These are phyloP conservation scores for Gossypium herbaceum DNA, from an alignment of 345 rosid genomes.

Conservation along the genomic window DNA sequence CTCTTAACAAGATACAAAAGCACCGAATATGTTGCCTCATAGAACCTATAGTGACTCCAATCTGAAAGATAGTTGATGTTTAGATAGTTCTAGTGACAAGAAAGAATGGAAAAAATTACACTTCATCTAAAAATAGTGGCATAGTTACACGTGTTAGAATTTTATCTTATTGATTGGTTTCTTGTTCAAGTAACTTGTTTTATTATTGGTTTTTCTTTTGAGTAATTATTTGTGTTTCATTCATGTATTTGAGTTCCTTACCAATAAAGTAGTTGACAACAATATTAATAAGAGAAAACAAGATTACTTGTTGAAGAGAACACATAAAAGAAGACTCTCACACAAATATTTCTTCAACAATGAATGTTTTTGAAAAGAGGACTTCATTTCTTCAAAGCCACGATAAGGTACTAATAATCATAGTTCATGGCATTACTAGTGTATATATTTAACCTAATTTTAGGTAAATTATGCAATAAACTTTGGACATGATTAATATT, in stretches of 20 bases:
- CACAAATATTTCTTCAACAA: slow-evolving; percentile 27
- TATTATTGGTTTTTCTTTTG: too few relatives aligned
- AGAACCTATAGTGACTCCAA: slow-evolving; percentile 42
- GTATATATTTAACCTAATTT: too few relatives aligned
- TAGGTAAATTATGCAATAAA: slow-evolving; percentile 8
- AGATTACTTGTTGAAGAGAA: slow-evolving; percentile 57
- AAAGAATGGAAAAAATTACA: slow-evolving; percentile 54
- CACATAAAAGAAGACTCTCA: slow-evolving; percentile 58
- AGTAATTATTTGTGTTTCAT: too few relatives aligned
- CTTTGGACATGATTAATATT: too few relatives aligned
- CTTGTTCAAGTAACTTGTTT: too few relatives aligned
- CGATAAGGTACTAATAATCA: slow-evolving; percentile 59
- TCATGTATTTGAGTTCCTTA: too few relatives aligned
- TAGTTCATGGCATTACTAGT: slow-evolving; percentile 38
- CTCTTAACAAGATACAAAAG: slow-evolving; percentile 42
- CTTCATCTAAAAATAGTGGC: slow-evolving; percentile 42
- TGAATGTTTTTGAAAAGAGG: slow-evolving; percentile 45
- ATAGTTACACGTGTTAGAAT: slow-evolving; percentile 3
- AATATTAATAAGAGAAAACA: slow-evolving; percentile 41
- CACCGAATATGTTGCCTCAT: slow-evolving; percentile 36
- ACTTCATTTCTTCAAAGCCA: slow-evolving; percentile 54
- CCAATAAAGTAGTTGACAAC: too few relatives aligned
- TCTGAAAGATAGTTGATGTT: slow-evolving; percentile 58
- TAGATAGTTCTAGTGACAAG: slow-evolving; percentile 63
- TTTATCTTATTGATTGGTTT: too few relatives aligned